Evolutionary conservation across 768 basidiomycete species (phyloP), one percentile per base, ranked within the genome.

Genomic region (Serpula lacrymans): DNA sequence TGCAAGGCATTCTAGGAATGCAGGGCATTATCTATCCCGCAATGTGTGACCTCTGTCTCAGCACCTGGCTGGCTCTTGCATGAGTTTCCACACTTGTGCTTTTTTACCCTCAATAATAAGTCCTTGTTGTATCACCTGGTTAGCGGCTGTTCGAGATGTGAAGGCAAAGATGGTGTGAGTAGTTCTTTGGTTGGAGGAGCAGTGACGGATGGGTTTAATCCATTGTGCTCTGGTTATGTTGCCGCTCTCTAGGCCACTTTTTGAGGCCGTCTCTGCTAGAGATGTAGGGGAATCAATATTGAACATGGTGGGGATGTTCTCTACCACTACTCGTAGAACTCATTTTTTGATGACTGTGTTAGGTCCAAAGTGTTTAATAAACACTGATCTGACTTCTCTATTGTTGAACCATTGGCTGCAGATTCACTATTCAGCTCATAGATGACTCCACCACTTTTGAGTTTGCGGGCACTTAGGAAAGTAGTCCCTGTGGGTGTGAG

Each of bases 161-260:
- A 65, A 52, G 2, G 41, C 45, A 6, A 64, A 33, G 21, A 62
- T 51, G 1, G 50, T 26, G 40, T 59, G 54, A 2, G 59, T 58
- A 1, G 36, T 37, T 4, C 37, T 34, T 36, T 64, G 65, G 0
- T 27, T 34, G 9, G 30, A 17, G 0, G 10, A 3, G 3, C 57
- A 43, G 2, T 41, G 27, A 10, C 50, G 39, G 0, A 43, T 13
- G 0, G 57, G 47, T 34, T 63, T 63, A 20, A 64, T 54, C 46
- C 41, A 67, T n/a, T 46, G 39, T 4, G 55, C 57, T 13, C 21
- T 22, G 1, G 25, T 22, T 3, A 63, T 47, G 10, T 32, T 18
- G 0, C 42, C 41, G 0, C 24, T 6, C 12, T 24, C 24, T 1
- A 58, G 27, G n/a, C 38, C 39, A 23, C 43, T 57, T 17, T 43